Percentiles rank a stretch among this genome's conserved stretches.
Conservation (phyloP, 2,329 filamentous ascomycete genomes). For the Diaporthe sp. region DNA sequence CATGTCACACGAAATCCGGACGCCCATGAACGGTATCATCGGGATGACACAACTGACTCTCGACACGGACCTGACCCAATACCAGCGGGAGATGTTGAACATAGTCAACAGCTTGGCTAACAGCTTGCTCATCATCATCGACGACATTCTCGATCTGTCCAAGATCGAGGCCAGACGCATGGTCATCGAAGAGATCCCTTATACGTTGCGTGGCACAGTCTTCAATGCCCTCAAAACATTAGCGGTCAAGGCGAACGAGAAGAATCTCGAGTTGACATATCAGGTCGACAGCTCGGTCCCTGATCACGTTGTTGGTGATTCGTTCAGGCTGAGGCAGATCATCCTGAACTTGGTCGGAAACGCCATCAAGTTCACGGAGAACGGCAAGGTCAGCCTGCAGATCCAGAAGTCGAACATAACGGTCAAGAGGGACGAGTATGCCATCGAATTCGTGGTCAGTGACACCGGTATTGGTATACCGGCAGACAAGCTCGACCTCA, state of each 20-base stretch:
- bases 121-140: constrained; percentile 96
- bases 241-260: constrained; percentile 97
- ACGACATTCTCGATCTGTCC: constrained; percentile 81
- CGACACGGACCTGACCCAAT: constrained; percentile 93
- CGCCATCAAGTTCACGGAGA: constrained; percentile 98
- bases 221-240: constrained; percentile 98
- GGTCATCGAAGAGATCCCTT: constrained; percentile 98
- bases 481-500: constrained; percentile 93
- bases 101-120: constrained; percentile 98
- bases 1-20: constrained; percentile 98
- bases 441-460: constrained; percentile 94
- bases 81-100: constrained; percentile 98
- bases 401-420: constrained; percentile 77
- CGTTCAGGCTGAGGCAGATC: constrained; percentile 95
- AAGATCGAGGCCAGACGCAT: constrained; percentile 96
- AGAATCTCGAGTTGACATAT: constrained; percentile 92
- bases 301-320: constrained; percentile 95
- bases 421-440: constrained; percentile 83
- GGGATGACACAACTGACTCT: constrained; percentile 98
- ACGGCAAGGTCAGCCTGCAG: constrained; percentile 95
- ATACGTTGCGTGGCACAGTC: constrained; percentile 92
- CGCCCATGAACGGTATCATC: constrained; percentile 97
- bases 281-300: constrained; percentile 93
- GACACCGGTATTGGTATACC: constrained; percentile 98
- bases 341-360: constrained; percentile 98